A percentile compares a stretch with the other conserved stretches of the same genome.
These are phyloP conservation scores for Vitis rupestris DNA, from an alignment of 164 flowering plant genomes.

Conservation along the genomic window DNA sequence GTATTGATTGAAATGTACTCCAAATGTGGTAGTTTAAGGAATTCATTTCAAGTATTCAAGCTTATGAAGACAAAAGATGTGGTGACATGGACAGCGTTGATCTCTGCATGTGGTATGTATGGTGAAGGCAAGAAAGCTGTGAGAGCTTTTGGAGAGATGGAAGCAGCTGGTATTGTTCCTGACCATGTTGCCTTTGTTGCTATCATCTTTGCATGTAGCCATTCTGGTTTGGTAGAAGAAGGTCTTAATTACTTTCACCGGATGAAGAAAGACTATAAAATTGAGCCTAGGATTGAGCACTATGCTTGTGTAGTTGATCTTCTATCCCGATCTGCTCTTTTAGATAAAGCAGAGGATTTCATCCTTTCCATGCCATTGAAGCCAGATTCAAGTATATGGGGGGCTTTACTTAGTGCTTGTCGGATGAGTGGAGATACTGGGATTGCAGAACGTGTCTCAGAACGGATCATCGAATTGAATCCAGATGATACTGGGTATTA, in stretches of 20 bases:
- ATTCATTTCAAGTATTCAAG: slow-evolving; percentile 34
- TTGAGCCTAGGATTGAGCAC: slow-evolving; percentile 41
- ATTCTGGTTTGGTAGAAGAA: slow-evolving; percentile 43
- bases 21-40: slow-evolving; percentile 44
- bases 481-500: slow-evolving; percentile 36
- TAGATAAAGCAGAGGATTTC: slow-evolving; percentile 37
- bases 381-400: slow-evolving; percentile 50
- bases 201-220: slow-evolving; percentile 47
- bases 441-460: slow-evolving; percentile 29
- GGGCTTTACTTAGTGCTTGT: slow-evolving; percentile 49
- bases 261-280: slow-evolving; percentile 28
- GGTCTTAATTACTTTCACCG: slow-evolving; percentile 30
- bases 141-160: slow-evolving; percentile 34
- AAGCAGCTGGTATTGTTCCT: slow-evolving; percentile 27
- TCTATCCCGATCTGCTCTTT: slow-evolving; percentile 29
- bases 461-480: slow-evolving; percentile 24
- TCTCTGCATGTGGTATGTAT: slow-evolving; percentile 47
- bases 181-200: slow-evolving; percentile 43
- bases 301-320: slow-evolving; percentile 56
- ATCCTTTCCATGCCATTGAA: slow-evolving; percentile 40
- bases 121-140: slow-evolving; percentile 46
- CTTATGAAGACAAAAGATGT: slow-evolving; percentile 45
- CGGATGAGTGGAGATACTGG: slow-evolving; percentile 21
- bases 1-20: slow-evolving; percentile 66
- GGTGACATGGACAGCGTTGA: slow-evolving; percentile 46